Base-by-base conservation (phyloP, 257 asterid genomes). In the Paulownia fortunei region DNA sequence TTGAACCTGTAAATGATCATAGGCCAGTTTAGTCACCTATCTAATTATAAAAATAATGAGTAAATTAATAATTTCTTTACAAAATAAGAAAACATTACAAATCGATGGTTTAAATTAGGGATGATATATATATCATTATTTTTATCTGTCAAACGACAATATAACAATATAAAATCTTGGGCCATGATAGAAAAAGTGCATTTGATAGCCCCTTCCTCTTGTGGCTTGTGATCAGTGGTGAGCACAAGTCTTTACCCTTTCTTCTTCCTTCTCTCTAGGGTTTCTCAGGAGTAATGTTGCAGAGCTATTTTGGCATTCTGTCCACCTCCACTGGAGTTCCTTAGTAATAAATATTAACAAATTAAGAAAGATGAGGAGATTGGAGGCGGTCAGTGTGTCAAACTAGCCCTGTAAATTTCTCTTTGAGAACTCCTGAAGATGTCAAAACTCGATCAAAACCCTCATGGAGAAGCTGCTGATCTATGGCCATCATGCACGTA, bases 231-330 rank as follows among this genome's bases (percentile, higher is more conserved):
- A n/a, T n/a, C n/a, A n/a, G n/a, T n/a, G n/a, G n/a, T n/a, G n/a
- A n/a, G n/a, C n/a, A n/a, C n/a, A n/a, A n/a, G n/a, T 44, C 39
- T 68, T 37, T 42, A 8, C 23, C 18, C 21, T 5, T 24, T 1
- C 27, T 15, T 21, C 18, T 9, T 26, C 0, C 23, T 19, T 51
- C 44, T 15, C 47, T 21, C 10, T 67, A 69, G 76, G 87, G 82
- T 77, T 84, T 85, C 71, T 82, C 82, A 76, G 18, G 81, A 79
- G 84, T 16, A 76, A 69, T 51, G 36, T 79, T 84, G 84, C 85
- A 82, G 88, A 82, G 86, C 54, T 81, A 79, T 47, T 85, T 85
- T 85, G 88, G 88, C 88, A 85, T 82, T 85, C 88, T 85, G 88
- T 85, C 88, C 88, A 82, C 88, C 88, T 82, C 88, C 86, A 21